These are phyloP conservation scores for Daldinia grandis DNA, from an alignment of 495 filamentous ascomycete species.

Conservation along the genomic window DNA sequence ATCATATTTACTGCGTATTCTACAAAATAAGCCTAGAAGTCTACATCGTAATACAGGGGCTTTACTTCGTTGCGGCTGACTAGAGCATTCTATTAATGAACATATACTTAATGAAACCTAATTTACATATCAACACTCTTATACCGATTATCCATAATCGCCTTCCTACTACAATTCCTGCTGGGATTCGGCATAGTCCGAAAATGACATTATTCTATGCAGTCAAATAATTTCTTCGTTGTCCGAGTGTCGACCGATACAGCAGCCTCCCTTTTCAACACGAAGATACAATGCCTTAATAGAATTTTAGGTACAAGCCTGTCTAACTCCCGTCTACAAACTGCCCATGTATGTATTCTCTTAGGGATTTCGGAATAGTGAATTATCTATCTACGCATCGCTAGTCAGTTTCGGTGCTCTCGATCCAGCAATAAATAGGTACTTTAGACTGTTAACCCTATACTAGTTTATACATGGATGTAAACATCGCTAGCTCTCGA, in stretches of 20 bases:
- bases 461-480: background rate
- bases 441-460: background rate
- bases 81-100: background rate
- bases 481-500: background rate
- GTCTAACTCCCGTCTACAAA: background rate
- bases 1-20: slow-evolving; percentile 11
- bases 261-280: background rate
- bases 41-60: slow-evolving; percentile 11
- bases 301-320: background rate
- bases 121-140: slow-evolving; percentile 3
- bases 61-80: background rate
- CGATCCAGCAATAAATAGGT: background rate
- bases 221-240: background rate
- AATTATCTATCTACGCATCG: background rate
- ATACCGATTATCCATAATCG: background rate
- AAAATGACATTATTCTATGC: background rate
- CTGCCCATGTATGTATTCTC: background rate
- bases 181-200: background rate
- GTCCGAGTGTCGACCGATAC: background rate
- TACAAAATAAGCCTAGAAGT: slow-evolving; percentile 16
- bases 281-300: background rate
- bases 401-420: background rate
- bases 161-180: background rate
- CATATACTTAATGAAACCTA: background rate
- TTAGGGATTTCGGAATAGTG: background rate